A percentile compares a stretch with the other conserved stretches of the same genome.
Conservation (phyloP, 331 rosid species). For the Pyrus hybrid region DNA sequence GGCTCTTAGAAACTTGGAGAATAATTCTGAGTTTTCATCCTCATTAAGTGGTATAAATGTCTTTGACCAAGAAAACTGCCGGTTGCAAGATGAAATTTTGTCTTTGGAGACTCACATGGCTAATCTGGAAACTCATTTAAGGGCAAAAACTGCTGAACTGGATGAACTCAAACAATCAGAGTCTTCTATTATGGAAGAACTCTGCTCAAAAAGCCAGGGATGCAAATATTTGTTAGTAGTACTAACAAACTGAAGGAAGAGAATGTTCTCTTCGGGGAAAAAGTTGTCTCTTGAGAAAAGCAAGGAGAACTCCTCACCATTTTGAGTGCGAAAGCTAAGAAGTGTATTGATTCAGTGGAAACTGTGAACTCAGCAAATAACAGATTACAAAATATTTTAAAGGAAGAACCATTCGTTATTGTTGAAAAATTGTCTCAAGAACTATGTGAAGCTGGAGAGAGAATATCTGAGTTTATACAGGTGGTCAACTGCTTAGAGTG, state of each 20-base stretch:
- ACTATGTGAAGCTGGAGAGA: constrained; percentile 24
- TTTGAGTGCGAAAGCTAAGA: constrained; percentile 16
- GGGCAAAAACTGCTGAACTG: constrained; percentile 23
- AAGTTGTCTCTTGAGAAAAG: constrained; percentile 26
- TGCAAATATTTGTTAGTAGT: constrained; percentile 8
- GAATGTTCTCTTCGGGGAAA: constrained; percentile 28
- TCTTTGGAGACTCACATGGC: constrained; percentile 17
- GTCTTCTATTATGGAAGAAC: constrained; percentile 19
- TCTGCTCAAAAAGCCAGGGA: constrained; percentile 24
- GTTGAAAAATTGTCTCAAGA: constrained; percentile 24
- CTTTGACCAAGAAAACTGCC: constrained; percentile 23
- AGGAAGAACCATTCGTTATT: constrained; percentile 14
- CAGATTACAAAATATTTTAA: constrained; percentile 16
- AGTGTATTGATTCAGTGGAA: constrained; percentile 24
- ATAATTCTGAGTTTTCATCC: constrained; percentile 18
- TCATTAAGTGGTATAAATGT: constrained; percentile 13
- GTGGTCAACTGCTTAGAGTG: constrained; percentile 35
- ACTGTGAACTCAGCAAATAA: constrained; percentile 11
- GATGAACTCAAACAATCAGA: constrained; percentile 30
- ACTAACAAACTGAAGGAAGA: constrained; percentile 28
- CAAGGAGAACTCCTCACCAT: constrained; percentile 18
- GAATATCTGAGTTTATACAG: constrained; percentile 20
- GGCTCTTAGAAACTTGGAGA: constrained; percentile 21
- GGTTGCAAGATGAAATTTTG: constrained; percentile 25
- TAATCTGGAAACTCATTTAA: constrained; percentile 24